Percentiles rank a stretch among this genome's conserved stretches.
These are phyloP conservation scores for Epichloe glyceriae DNA, from an alignment of 2,329 filamentous ascomycete species.

Conservation along the genomic window DNA sequence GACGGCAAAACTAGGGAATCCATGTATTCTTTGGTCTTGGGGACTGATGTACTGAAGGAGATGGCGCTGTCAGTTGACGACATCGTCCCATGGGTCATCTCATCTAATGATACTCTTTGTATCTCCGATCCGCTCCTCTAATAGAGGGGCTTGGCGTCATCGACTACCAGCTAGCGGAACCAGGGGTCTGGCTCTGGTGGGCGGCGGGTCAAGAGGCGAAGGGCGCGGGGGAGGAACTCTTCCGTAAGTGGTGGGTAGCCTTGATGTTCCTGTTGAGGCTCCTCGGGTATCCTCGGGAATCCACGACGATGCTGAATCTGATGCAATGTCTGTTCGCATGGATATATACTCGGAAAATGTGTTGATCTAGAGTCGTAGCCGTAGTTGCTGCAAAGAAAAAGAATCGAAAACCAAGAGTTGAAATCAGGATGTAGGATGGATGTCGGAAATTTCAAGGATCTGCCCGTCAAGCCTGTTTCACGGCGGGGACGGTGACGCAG, in stretches of 20 bases:
- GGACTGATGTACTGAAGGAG: slow-evolving; percentile 5
- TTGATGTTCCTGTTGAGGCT: no score
- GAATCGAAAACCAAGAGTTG: background rate
- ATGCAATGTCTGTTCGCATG: no score
- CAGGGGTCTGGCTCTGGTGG: background rate
- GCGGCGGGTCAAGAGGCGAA: background rate
- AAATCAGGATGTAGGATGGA: background rate
- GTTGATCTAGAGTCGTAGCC: background rate
- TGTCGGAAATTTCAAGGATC: background rate
- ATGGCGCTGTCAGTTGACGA: slow-evolving; percentile 6
- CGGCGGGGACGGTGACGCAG: background rate
- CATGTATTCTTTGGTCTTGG: slow-evolving; percentile 31
- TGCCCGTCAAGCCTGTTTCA: background rate
- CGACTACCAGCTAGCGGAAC: background rate
- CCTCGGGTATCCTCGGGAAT: no score
- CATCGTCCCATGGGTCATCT: background rate
- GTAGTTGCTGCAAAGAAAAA: background rate
- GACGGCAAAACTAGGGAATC: slow-evolving; percentile 37
- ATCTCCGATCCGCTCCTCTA: background rate
- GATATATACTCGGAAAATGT: background rate
- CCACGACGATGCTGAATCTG: no score
- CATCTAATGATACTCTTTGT: background rate
- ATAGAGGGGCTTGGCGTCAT: background rate
- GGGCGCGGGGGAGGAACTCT: background rate
- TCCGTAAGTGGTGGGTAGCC: no score